Conservation (phyloP, 2,329 filamentous ascomycete genomes). For the Stenocarpella maydis region DNA sequence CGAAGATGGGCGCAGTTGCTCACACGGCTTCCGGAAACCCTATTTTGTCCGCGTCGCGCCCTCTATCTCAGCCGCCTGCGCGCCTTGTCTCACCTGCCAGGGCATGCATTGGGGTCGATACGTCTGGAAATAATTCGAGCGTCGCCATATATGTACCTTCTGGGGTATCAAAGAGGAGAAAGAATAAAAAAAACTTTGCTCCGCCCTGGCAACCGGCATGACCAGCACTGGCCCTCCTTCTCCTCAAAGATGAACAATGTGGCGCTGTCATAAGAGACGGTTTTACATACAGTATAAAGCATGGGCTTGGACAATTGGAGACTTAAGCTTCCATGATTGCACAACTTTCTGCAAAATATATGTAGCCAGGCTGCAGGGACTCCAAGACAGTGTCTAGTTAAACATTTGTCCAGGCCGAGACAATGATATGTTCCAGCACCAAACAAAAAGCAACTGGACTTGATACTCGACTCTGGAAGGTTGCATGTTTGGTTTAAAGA, state of each 20-base stretch:
- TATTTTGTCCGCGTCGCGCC: neutral
- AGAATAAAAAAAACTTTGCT: neutral
- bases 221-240: neutral
- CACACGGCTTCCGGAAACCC: neutral
- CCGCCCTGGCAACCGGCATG: neutral
- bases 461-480: too few relatives aligned
- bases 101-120: neutral
- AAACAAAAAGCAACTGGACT: too few relatives aligned
- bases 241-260: neutral
- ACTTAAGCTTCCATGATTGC: neutral
- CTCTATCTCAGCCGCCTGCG: neutral
- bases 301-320: neutral
- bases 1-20: neutral
- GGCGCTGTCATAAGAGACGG: neutral
- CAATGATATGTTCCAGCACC: too few relatives aligned
- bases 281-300: neutral
- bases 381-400: too few relatives aligned
- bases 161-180: too few relatives aligned
- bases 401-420: too few relatives aligned
- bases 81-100: conserved; percentile 10
- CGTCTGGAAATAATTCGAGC: too few relatives aligned
- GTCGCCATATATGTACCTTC: too few relatives aligned
- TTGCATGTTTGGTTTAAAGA: too few relatives aligned
- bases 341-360: neutral
- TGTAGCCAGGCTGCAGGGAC: too few relatives aligned